Evolutionary conservation across 805 yeast genomes (phyloP).

Genomic region (Priceomyces carsonii): DNA sequence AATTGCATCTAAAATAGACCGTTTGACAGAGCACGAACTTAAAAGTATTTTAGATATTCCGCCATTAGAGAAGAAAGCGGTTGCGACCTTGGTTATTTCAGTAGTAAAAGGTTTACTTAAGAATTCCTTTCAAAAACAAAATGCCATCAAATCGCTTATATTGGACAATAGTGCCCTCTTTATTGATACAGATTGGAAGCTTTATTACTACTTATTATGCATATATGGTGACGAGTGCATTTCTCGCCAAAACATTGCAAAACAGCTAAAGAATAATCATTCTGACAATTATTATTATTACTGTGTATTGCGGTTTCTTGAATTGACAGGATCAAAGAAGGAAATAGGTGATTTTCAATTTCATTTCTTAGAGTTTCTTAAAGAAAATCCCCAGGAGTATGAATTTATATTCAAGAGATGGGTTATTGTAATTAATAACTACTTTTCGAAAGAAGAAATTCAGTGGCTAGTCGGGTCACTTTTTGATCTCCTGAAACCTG

Average conservation of each 20-base stretch:
- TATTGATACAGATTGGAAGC: constrained; percentile 39
- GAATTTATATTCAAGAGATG: constrained; percentile 47
- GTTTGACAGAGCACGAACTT: constrained; percentile 50
- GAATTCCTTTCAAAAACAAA: constrained; percentile 22
- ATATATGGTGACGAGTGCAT: constrained; percentile 37
- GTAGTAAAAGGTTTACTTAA: constrained; percentile 42
- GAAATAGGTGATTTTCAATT: constrained; percentile 7
- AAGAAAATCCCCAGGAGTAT: constrained; percentile 10
- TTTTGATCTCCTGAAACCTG: constrained; percentile 13
- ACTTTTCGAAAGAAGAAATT: constrained; percentile 31
- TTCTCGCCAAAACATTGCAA: neutral
- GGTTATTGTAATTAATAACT: constrained; percentile 47
- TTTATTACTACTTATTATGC: constrained; percentile 48
- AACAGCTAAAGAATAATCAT: constrained; percentile 1
- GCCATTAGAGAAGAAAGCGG: constrained; percentile 6
- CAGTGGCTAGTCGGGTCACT: constrained; percentile 26
- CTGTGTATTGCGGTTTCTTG: constrained; percentile 51
- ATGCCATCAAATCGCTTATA: constrained; percentile 11
- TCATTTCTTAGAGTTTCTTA: constrained; percentile 14
- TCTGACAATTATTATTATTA: constrained; percentile 25
- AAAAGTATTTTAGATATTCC: constrained; percentile 7
- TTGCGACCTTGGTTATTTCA: constrained; percentile 15
- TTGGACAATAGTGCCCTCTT: constrained; percentile 11
- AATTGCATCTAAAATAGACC: constrained; percentile 42
- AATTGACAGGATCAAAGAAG: constrained; percentile 30